These are phyloP conservation scores for Coniochaeta sp. DNA, from an alignment of 2,329 filamentous ascomycete genomes.

Conservation along the genomic window DNA sequence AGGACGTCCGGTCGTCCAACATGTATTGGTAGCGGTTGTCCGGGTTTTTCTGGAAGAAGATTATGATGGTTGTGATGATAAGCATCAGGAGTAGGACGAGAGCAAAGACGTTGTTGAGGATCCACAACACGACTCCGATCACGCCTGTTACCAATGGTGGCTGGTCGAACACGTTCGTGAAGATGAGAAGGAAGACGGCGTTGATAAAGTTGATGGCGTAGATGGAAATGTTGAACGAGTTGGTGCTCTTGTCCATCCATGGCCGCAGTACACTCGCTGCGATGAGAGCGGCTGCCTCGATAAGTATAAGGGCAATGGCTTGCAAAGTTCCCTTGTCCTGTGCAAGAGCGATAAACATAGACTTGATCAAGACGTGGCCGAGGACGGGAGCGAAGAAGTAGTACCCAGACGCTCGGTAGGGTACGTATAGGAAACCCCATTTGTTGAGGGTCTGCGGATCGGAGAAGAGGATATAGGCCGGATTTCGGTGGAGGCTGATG, in stretches of 20 bases:
- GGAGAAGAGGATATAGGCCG: conserved; percentile 83
- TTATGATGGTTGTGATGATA: conserved; percentile 55
- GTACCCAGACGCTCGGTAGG: conserved; percentile 82
- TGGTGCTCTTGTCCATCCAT: conserved; percentile 96
- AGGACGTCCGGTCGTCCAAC: conserved; percentile 80
- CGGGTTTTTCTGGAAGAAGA: conserved; percentile 76
- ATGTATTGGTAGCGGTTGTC: conserved; percentile 84
- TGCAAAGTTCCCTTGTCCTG: conserved; percentile 62
- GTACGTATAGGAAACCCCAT: conserved; percentile 87
- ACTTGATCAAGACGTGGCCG: conserved; percentile 66
- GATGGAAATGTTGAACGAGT: conserved; percentile 83
- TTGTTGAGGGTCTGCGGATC: conserved; percentile 80
- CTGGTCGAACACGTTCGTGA: conserved; percentile 73
- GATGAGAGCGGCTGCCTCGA: conserved; percentile 67
- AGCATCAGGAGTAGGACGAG: conserved; percentile 71
- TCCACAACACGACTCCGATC: conserved; percentile 77
- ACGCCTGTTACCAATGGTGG: conserved; percentile 72
- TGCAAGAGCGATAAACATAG: conserved; percentile 71
- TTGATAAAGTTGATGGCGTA: conserved; percentile 76
- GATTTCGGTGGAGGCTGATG: conserved; percentile 80
- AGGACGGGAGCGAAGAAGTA: conserved; percentile 77
- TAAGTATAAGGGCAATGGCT: conserved; percentile 67
- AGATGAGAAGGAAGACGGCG: conserved; percentile 71
- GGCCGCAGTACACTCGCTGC: conserved; percentile 66
- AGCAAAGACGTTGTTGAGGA: conserved; percentile 71